Conservation (phyloP, 345 rosid genomes). For the Firmiana major region DNA sequence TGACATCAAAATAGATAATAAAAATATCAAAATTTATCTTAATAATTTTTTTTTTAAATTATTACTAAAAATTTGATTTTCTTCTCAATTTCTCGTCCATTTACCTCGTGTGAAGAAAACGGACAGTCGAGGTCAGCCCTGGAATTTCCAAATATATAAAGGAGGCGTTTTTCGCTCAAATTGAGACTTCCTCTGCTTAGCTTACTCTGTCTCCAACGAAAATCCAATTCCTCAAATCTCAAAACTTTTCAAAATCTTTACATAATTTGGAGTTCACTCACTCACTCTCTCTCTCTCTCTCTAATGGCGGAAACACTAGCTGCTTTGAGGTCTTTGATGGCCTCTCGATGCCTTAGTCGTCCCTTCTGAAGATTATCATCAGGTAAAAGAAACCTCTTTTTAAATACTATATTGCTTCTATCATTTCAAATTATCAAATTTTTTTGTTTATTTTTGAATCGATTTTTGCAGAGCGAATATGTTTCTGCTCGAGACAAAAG, state of each 20-base stretch:
- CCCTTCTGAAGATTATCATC: constrained; percentile 93
- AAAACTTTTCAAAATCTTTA: not conserved
- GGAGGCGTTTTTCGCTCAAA: not conserved
- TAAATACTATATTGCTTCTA: not conserved
- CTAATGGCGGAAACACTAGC: constrained; percentile 58
- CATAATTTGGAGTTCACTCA: not conserved
- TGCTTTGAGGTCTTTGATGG: constrained; percentile 77
- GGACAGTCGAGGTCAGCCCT: too few relatives aligned
- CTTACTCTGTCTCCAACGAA: not conserved
- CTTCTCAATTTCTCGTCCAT: too few relatives aligned
- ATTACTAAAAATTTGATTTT: too few relatives aligned
- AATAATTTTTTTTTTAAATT: too few relatives aligned
- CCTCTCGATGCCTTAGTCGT: constrained; percentile 79
- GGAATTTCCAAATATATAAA: not conserved
- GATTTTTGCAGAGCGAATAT: constrained; percentile 67
- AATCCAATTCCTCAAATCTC: not conserved
- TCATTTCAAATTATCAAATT: not conserved
- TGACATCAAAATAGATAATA: too few relatives aligned
- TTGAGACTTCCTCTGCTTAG: not conserved
- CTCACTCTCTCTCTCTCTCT: not conserved
- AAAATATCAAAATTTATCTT: too few relatives aligned
- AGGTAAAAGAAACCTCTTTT: constrained; percentile 34
- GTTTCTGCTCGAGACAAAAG: constrained; percentile 83
- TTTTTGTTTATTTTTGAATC: not conserved
- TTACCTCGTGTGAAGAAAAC: too few relatives aligned